These are phyloP conservation scores for Alternaria longipes DNA, from an alignment of 2,329 filamentous ascomycete genomes.

Conservation along the genomic window DNA sequence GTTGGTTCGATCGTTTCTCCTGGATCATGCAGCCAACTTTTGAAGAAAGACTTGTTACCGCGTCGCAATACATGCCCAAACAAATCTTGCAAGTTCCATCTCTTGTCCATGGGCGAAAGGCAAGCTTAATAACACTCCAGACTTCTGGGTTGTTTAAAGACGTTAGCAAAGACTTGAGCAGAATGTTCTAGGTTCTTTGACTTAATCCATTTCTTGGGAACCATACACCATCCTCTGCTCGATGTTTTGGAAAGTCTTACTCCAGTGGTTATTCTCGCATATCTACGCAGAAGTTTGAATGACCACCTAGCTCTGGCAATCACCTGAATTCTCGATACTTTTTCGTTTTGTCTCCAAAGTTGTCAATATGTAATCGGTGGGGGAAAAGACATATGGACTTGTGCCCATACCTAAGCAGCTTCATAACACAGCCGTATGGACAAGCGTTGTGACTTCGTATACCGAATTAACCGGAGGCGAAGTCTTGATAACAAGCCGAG, in stretches of 20 bases:
- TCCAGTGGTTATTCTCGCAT: background rate
- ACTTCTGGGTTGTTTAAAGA: too few species aligned
- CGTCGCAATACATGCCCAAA: too few species aligned
- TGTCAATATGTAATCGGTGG: constrained; percentile 1
- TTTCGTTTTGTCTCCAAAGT: background rate
- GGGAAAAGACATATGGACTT: constrained; percentile 6
- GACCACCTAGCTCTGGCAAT: background rate
- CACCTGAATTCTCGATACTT: background rate
- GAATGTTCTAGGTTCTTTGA: background rate
- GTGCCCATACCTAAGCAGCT: constrained; percentile 2
- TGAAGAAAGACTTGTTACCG: too few species aligned
- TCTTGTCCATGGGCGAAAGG: too few species aligned
- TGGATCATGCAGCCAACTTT: background rate
- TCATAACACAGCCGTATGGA: background rate
- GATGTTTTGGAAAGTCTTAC: background rate
- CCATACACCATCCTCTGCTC: background rate
- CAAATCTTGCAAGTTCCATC: too few species aligned
- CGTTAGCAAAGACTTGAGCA: background rate
- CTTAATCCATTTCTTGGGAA: background rate
- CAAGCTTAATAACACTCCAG: too few species aligned
- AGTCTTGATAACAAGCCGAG: constrained; percentile 8
- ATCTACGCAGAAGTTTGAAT: background rate
- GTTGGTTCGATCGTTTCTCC: background rate
- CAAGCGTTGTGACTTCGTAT: constrained; percentile 16
- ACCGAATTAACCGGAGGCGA: constrained; percentile 27